Evolutionary conservation across 257 asterid species (phyloP).

Genomic region (Asclepias syriaca): DNA sequence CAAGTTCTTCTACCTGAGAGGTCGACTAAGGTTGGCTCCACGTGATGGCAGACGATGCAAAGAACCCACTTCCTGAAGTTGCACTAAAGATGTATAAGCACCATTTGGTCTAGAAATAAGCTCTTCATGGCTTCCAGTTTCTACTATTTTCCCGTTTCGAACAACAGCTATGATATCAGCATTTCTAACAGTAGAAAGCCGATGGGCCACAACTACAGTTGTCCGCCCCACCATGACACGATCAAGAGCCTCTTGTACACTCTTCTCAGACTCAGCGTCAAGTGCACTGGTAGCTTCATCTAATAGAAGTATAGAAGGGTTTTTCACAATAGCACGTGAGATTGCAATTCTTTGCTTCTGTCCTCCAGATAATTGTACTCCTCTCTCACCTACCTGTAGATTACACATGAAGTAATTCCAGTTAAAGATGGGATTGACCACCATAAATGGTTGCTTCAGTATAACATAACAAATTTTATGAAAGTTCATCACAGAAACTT

Average conservation of each 20-base stretch:
- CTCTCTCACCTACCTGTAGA: constrained; percentile 96
- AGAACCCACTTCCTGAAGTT: constrained; percentile 76
- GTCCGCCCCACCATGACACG: constrained; percentile 95
- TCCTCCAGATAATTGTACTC: constrained; percentile 95
- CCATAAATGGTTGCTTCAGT: not conserved
- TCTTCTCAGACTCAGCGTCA: constrained; percentile 91
- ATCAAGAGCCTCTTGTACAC: constrained; percentile 97
- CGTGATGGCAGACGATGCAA: constrained; percentile 60
- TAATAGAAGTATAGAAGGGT: constrained; percentile 76
- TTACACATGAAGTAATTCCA: not conserved
- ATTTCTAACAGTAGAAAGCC: constrained; percentile 82
- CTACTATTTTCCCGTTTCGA: constrained; percentile 69
- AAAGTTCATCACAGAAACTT: not conserved
- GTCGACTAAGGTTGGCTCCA: constrained; percentile 50
- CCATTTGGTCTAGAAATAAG: constrained; percentile 71
- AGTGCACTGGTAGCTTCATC: constrained; percentile 99
- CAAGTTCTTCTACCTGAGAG: constrained; percentile 45
- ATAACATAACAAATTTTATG: not conserved
- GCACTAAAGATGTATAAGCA: constrained; percentile 81
- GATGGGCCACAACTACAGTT: constrained; percentile 84
- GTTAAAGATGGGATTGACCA: not conserved
- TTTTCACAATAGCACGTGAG: constrained; percentile 86
- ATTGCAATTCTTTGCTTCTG: constrained; percentile 94
- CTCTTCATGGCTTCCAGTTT: constrained; percentile 88
- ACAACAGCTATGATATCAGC: constrained; percentile 87